A percentile compares a stretch with the other conserved stretches of the same genome.
Evolutionary conservation across 2,329 filamentous ascomycete genomes (phyloP).

Genomic region (Neoscytalidium dimidiatum): DNA sequence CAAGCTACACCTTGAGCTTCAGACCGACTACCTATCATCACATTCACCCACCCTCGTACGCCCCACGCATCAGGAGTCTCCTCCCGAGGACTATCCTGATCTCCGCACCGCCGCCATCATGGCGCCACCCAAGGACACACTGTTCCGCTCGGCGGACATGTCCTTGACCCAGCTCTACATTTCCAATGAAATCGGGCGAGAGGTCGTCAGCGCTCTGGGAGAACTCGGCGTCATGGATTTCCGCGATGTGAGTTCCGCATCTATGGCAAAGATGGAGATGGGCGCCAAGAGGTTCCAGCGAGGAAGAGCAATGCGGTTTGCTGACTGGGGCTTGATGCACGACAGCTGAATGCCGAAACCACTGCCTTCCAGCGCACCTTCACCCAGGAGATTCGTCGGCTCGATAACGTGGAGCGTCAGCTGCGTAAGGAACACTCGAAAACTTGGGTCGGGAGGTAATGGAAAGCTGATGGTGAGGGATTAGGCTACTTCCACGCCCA

Average conservation of each 20-base stretch:
- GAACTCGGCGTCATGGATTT: conserved; percentile 97
- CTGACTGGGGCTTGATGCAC: conserved; percentile 5
- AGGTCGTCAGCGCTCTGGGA: conserved; percentile 93
- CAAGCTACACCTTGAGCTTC: conserved; percentile 13
- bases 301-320: not conserved
- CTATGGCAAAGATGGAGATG: not conserved
- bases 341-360: conserved; percentile 87
- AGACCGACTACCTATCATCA: conserved; percentile 1
- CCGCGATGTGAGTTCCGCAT: conserved; percentile 75
- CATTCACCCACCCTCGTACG: not conserved
- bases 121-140: conserved; percentile 75
- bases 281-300: no score
- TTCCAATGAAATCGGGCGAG: conserved; percentile 96
- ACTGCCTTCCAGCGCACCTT: conserved; percentile 97
- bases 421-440: conserved; percentile 67
- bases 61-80: conserved; percentile 9
- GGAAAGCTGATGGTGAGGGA: not conserved
- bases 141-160: conserved; percentile 99
- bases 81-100: not conserved
- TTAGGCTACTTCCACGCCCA: conserved; percentile 89
- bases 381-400: conserved; percentile 92
- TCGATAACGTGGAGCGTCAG: conserved; percentile 98
- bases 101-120: conserved; percentile 44
- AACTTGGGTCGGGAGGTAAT: not conserved
- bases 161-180: conserved; percentile 99